Evolutionary conservation across 306 rosid species (phyloP).

Genomic region (Quercus wislizeni): DNA sequence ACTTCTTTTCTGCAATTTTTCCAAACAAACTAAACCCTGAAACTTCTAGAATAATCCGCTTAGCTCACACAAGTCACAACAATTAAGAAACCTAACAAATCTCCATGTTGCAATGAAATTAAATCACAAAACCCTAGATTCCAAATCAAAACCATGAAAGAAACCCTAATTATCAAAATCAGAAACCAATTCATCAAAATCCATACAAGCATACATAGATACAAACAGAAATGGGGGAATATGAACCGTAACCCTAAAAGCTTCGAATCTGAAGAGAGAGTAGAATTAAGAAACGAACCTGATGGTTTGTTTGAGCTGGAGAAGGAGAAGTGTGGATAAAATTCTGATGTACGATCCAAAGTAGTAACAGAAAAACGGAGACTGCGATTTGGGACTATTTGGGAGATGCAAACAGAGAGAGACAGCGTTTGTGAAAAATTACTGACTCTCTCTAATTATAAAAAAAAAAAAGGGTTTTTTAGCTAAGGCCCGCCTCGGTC

Average conservation of each 20-base stretch:
- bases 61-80: not conserved
- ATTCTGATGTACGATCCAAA: not conserved
- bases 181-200: not conserved
- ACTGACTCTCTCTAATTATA: not conserved
- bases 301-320: not conserved
- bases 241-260: not conserved
- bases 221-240: not conserved
- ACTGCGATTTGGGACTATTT: not conserved
- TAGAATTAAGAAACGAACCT: not conserved
- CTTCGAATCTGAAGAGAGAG: not conserved
- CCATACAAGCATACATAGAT: not conserved
- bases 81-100: no score
- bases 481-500: no score
- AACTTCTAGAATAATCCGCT: not conserved
- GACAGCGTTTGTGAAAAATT: not conserved
- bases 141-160: not conserved
- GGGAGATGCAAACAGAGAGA: not conserved
- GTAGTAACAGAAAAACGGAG: not conserved
- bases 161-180: not conserved
- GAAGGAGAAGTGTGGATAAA: not conserved
- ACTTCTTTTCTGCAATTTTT: not conserved
- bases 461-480: no score
- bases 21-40: not conserved
- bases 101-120: not conserved
- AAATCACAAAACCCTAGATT: not conserved